These are phyloP conservation scores for Kitagawia praeruptora DNA, from an alignment of 129 eudicot species.

Conservation along the genomic window DNA sequence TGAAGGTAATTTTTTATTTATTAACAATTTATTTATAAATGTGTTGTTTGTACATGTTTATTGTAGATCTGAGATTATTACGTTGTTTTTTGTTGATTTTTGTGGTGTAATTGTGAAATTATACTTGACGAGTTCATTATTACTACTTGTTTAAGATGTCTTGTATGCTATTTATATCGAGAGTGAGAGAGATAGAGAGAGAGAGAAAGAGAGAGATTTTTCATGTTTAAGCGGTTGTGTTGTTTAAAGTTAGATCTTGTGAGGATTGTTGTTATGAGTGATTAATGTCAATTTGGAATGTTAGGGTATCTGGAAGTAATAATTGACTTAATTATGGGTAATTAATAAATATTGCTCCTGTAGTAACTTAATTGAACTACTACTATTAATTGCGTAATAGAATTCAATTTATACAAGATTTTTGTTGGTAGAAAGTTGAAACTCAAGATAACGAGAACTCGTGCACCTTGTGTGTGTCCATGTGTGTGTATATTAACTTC, in stretches of 20 bases:
- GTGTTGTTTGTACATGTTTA: not conserved
- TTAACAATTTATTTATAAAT: not conserved
- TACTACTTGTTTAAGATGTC: no score
- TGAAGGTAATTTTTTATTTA: not conserved
- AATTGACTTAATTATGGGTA: not conserved
- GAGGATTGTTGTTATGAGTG: not conserved
- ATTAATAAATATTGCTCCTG: no score
- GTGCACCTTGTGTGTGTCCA: no score
- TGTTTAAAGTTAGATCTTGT: not conserved
- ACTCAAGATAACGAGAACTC: not conserved
- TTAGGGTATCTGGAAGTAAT: no score
- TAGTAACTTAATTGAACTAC: no score
- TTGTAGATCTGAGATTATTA: slow-evolving; percentile 5
- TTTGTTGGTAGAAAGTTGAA: not conserved
- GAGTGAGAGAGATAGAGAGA: no score
- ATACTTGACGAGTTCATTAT: not conserved
- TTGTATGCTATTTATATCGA: no score
- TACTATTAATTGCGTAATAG: not conserved
- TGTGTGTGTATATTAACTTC: no score
- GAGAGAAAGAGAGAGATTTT: no score
- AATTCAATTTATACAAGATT: not conserved
- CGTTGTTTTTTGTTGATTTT: not conserved
- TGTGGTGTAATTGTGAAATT: not conserved
- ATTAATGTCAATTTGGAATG: not conserved
- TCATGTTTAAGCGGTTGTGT: no score